Percentiles rank a stretch among this genome's conserved stretches.
These are phyloP conservation scores for Pyrenophora tritici-repentis DNA, from an alignment of 2,329 filamentous ascomycete species.

Conservation along the genomic window DNA sequence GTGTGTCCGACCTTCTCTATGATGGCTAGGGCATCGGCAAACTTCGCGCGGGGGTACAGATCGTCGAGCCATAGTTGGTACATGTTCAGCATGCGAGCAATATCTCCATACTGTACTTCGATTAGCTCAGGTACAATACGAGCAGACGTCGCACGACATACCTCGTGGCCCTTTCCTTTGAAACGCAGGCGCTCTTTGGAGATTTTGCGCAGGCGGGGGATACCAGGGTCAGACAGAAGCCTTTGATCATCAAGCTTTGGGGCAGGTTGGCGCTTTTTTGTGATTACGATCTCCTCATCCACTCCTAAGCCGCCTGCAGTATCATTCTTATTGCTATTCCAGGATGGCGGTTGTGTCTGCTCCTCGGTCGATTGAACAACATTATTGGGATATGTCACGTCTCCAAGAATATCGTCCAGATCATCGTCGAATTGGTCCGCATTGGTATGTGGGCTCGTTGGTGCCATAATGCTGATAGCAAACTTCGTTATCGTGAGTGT, in stretches of 20 bases:
- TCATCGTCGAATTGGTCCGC: conserved; percentile 50
- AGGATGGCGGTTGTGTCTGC: conserved; percentile 14
- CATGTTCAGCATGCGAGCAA: conserved; percentile 78
- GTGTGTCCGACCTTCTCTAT: conserved; percentile 93
- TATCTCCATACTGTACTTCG: conserved; percentile 73
- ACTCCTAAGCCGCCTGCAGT: conserved; percentile 68
- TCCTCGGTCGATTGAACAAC: conserved; percentile 43
- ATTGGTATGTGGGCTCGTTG: conserved; percentile 14
- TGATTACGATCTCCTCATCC: conserved; percentile 83
- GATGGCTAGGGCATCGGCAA: conserved; percentile 84
- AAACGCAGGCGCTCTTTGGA: conserved; percentile 73
- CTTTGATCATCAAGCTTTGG: conserved; percentile 87
- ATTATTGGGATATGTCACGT: conserved; percentile 65
- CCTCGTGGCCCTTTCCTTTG: conserved; percentile 94
- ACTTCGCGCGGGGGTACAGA: conserved; percentile 91
- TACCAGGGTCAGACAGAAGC: conserved; percentile 80
- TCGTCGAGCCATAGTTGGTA: conserved; percentile 98
- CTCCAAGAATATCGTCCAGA: conserved; percentile 74
- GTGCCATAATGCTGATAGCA: conserved; percentile 25
- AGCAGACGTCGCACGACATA: conserved; percentile 41
- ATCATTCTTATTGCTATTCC: conserved; percentile 23
- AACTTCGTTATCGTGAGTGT: not conserved
- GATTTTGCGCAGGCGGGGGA: conserved; percentile 77
- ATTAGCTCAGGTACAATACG: conserved; percentile 14
- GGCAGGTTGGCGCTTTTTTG: conserved; percentile 74